Base-by-base conservation (phyloP, 495 filamentous ascomycete species). In the Neurospora cerealis region DNA sequence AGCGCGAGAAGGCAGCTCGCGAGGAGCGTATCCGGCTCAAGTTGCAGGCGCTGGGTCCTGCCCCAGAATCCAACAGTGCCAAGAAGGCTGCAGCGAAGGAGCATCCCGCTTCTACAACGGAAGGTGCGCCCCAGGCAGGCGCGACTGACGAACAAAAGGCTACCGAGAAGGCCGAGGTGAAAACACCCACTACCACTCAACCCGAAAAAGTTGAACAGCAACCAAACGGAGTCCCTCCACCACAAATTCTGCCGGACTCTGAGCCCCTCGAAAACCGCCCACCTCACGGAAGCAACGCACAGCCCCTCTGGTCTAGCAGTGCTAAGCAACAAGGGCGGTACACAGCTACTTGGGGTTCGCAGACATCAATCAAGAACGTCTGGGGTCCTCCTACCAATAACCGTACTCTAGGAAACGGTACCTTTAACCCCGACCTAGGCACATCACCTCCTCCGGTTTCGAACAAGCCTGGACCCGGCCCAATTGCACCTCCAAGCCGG, bases 1-100 rank as follows among this genome's bases (percentile, higher is more conserved):
- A 91, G 42, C 87, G 85, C 71, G 92, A 95, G 78, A 93, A 96
- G 79, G 90, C 91, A 15, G 96, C 87, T 24, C 90, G 88, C 74
- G 88, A 90, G 75, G 95, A 97, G 80, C 88, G 96, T 60, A 93
- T 98, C 76, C 88, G 90, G 39, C 86, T 92, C 75, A 97, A 95
- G 82, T 85, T 99, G 70, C 93, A 92, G 76, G 88, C 87, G 7
- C 82, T 98, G 75, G 95, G 93, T 0, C 87, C 90, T 62, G 80
- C 89, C 7, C 92, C 92, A 4, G 86, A 92, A 62, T 90, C 90
- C 42, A 87, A 87, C 69, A 85, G 81, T 73, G 83, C 80, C 15
- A 88, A 87, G 74, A 87, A 84, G 73, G 85, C 78, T 10, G 74
- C 78, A 19, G 78, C 78, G 13, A 82, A 85, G 75, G 82, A 83